Evolutionary conservation across 495 filamentous ascomycete genomes (phyloP), one percentile per base, ranked within the genome.

Genomic region (Copromyces sp.): DNA sequence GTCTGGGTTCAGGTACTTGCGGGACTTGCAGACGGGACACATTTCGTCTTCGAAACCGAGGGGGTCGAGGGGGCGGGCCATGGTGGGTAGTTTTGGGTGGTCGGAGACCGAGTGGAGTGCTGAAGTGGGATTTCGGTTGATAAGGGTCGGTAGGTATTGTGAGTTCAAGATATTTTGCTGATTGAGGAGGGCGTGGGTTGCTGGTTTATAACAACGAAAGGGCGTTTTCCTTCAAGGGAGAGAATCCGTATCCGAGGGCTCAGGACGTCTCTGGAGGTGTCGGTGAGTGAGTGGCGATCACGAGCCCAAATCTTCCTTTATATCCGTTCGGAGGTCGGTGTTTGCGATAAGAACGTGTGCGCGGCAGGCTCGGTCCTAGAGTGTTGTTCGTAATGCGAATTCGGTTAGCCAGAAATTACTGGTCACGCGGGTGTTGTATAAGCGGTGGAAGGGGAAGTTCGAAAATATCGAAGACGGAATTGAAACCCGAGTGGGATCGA

Each of bases 11-110:
- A 98, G 89, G 85, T 98, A 98, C 71, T 93, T 92, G 71, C 91
- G 91, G 70, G 93, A 94, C 82, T 97, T 97, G 90, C 95, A 99
- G 76, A 98, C 92, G 61, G 94, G 96, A 83, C 95, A 99, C 79
- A 94, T 92, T 82, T 98, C 94, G 73, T 65, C 53, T 65, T 88
- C 83, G 69, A 81, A 74, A 69, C 73, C 77, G 72, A 75, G 69
- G 24, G 76, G n/a, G 61, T 70, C 69, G 65, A 78, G 72, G 40
- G 32, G 70, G 42, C 70, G n/a, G 20, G 3, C 41, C 65, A 20
- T n/a, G 76, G 47, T 75, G 80, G 39, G 78, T 39, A 81, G 81
- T 82, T 82, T 84, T 38, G 72, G 73, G 24, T 65, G 69, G 29
- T 65, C 29, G 68, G 37, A 7, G 35, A 12, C 16, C 68, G 32